Percentiles rank a stretch among this genome's conserved stretches.
Evolutionary conservation across 345 rosid species (phyloP).

Genomic region (Citrus maxima): DNA sequence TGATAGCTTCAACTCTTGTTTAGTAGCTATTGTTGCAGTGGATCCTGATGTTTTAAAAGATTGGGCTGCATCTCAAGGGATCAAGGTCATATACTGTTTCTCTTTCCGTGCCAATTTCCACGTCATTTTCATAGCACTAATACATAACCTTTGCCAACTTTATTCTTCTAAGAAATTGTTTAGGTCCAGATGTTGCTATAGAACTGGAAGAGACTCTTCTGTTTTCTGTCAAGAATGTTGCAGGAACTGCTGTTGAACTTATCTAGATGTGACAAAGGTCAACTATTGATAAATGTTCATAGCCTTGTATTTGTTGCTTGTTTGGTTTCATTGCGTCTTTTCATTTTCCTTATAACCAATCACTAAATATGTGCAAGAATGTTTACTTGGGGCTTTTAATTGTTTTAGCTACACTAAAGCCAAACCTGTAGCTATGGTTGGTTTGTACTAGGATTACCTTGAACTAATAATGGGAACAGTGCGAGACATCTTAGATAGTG

Average conservation of each 20-base stretch:
- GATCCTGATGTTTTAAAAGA: conserved; percentile 73
- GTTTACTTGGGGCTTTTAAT: neutral
- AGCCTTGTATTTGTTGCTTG: no score
- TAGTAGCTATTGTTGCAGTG: conserved; percentile 72
- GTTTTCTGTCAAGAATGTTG: neutral
- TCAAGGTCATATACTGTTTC: conserved; percentile 41
- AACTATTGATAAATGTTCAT: no score
- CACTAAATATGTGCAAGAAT: neutral
- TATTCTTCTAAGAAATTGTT: neutral
- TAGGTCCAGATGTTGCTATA: neutral
- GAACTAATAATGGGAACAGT: neutral
- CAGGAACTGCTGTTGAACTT: neutral
- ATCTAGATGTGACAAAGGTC: neutral
- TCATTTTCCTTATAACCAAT: no score
- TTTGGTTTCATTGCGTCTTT: no score
- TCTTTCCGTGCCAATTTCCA: neutral
- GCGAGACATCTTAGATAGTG: neutral
- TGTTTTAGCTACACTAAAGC: neutral
- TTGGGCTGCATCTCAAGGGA: conserved; percentile 74
- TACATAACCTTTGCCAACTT: neutral
- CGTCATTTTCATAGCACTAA: neutral
- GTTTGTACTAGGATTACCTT: neutral
- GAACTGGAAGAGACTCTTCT: neutral
- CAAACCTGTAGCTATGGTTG: neutral
- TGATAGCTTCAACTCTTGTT: conserved; percentile 77